A percentile compares a stretch with the other conserved stretches of the same genome.
phyloP scores from a whole-genome alignment of 140 eudicot genomes.

The Cichorium intybus region DNA sequence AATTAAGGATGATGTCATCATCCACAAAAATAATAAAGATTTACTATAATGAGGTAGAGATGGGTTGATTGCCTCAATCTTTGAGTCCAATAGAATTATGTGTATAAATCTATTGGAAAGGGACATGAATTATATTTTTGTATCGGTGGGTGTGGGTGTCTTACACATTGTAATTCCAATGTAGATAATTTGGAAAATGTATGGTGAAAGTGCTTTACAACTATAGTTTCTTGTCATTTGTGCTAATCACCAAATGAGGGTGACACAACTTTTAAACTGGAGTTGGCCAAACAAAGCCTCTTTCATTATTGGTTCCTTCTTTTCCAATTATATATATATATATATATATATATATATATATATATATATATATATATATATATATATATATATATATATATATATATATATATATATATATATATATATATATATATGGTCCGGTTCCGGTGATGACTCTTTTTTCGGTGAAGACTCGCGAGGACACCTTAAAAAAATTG shows the following conservation, averaged over 20 bases:
- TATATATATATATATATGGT: too few relatives aligned
- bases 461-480: too few relatives aligned
- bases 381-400: too few relatives aligned
- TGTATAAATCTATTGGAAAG: constrained; percentile 33
- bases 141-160: constrained; percentile 33
- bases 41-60: constrained; percentile 19
- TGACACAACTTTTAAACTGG: constrained; percentile 27
- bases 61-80: constrained; percentile 26
- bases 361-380: too few relatives aligned
- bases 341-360: too few relatives aligned
- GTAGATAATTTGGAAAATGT: constrained; percentile 28
- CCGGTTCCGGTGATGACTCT: too few relatives aligned
- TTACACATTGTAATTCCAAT: constrained; percentile 39
- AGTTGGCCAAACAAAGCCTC: constrained; percentile 30
- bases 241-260: constrained; percentile 29
- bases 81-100: constrained; percentile 30
- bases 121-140: constrained; percentile 17
- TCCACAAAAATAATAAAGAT: constrained; percentile 17
- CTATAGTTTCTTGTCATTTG: constrained; percentile 27
- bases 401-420: too few relatives aligned
- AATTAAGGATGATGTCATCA: constrained; percentile 27
- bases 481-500: too few relatives aligned
- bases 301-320: background rate
- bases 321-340: background rate
- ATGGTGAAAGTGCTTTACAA: constrained; percentile 36